Evolutionary conservation across 208 protist genomes (phyloP).

Genomic region (Trichomonas tenax): DNA sequence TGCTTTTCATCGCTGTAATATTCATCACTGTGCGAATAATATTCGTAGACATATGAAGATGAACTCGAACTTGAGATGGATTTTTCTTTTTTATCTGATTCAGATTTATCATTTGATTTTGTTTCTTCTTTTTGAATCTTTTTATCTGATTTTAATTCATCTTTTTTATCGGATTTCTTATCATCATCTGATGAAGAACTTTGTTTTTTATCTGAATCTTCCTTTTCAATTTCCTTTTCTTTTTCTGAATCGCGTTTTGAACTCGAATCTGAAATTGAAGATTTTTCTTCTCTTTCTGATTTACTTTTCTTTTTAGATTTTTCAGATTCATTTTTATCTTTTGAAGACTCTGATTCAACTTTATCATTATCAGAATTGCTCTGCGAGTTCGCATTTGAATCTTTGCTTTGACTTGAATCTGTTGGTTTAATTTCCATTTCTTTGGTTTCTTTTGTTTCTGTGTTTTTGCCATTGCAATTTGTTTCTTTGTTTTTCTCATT

Average conservation of each 20-base stretch:
- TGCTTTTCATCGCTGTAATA: not conserved
- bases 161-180: not conserved
- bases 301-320: not conserved
- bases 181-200: not conserved
- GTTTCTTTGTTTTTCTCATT: too few species aligned
- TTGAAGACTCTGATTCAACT: not conserved
- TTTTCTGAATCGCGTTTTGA: not conserved
- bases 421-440: not conserved
- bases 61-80: not conserved
- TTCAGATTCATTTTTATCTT: not conserved
- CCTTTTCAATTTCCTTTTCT: not conserved
- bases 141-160: not conserved
- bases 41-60: not conserved
- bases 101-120: not conserved
- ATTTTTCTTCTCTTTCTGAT: not conserved
- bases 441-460: not conserved
- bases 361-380: not conserved
- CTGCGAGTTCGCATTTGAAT: not conserved
- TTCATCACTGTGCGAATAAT: not conserved
- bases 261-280: not conserved
- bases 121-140: not conserved
- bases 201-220: not conserved
- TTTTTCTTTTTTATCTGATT: not conserved
- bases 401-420: not conserved
- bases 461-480: too few species aligned